Evolutionary conservation across 164 flowering plant species (phyloP).

Genomic region (Litsea cubeba): DNA sequence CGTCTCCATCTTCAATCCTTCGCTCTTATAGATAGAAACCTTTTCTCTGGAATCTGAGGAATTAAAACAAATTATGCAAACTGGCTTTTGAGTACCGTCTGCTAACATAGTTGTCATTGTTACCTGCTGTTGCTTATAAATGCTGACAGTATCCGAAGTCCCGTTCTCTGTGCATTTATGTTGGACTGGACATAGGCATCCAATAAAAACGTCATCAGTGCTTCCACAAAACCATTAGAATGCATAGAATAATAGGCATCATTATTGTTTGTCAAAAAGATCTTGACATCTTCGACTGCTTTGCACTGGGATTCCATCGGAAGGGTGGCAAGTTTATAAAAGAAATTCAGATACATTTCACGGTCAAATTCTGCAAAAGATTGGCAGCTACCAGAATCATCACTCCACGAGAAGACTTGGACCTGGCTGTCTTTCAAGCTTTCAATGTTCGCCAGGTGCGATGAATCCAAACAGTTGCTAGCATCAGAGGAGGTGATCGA

Average conservation of each 20-base stretch:
- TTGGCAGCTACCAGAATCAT: constrained; percentile 16
- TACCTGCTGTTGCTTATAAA: constrained; percentile 57
- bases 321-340: constrained; percentile 32
- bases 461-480: constrained; percentile 32
- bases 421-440: constrained; percentile 9
- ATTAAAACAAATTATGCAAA: neutral
- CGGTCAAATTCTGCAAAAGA: constrained; percentile 9
- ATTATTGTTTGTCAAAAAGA: constrained; percentile 24
- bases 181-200: constrained; percentile 43
- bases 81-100: neutral
- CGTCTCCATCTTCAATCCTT: too few species aligned
- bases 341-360: constrained; percentile 15
- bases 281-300: constrained; percentile 40
- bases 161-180: constrained; percentile 42
- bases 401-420: constrained; percentile 5
- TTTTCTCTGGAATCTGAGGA: too few species aligned
- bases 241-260: constrained; percentile 29
- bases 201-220: constrained; percentile 43
- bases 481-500: constrained; percentile 47
- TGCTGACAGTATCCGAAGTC: constrained; percentile 39
- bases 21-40: too few species aligned
- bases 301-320: constrained; percentile 51
- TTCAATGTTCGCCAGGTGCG: constrained; percentile 16
- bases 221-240: constrained; percentile 36
- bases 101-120: neutral